Evolutionary conservation across 345 rosid genomes (phyloP), one percentile per base, ranked within the genome.

Genomic region (Turnera subulata): DNA sequence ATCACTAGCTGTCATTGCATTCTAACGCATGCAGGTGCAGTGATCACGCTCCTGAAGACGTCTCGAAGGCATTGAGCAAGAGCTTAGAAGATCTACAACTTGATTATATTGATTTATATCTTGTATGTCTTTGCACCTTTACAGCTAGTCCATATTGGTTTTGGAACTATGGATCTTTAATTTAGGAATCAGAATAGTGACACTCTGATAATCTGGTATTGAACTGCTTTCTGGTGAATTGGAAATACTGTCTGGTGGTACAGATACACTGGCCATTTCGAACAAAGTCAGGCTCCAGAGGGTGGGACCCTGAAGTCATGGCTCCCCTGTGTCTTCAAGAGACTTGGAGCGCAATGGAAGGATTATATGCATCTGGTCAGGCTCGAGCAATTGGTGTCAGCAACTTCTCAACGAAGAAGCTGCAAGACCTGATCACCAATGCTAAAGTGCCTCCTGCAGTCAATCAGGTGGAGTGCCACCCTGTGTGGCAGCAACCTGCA

Each of bases 241-340:
- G 35, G 35, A 29, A n/a, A 29, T 29, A 8, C 66, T 32, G 62
- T 6, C 8, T 65, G 40, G 56, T 4, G 16, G 48, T 56, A 11
- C 68, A 83, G 84, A 70, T 83, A 16, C 84, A 80, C 63, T 80
- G 84, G 86, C 89, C 86, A 43, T 68, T 83, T 50, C 70, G 86
- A 11, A 74, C 76, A 16, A 78, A 74, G 67, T 46, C 70, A 8
- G 85, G 84, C n/a, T 46, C 59, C 1, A 53, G 56, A 0, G 84
- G 84, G 0, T 80, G 68, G 50, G 73, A 56, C 18, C 80, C 80
- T 13, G 77, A 80, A 68, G 58, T 39, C 65, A 75, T 78, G 79
- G 75, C 63, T 62, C 83, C 84, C 0, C 26, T 72, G 9, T 70
- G 76, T 66, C 75, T 83, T 44, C 65, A 65, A 7, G 80, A 76